A percentile compares a stretch with the other conserved stretches of the same genome.
These are phyloP conservation scores for Lecanicillium sp. DNA, from an alignment of 2,329 filamentous ascomycete genomes.

Conservation along the genomic window DNA sequence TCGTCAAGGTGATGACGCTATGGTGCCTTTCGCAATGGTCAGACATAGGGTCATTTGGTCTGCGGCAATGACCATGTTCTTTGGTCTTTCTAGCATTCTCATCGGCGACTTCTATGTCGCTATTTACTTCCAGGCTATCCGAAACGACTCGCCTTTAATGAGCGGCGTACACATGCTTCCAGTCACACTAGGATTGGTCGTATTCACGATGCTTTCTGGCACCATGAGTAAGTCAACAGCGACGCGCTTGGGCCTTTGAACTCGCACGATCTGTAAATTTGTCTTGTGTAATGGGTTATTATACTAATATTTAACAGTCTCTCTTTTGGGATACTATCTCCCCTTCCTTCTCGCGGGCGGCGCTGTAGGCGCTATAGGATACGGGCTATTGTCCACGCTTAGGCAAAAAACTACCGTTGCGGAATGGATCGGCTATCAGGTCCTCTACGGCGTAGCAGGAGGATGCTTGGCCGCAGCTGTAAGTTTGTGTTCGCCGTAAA, in stretches of 20 bases:
- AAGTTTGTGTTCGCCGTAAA: neutral
- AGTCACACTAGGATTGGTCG: slow-evolving; percentile 17
- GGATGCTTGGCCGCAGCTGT: slow-evolving; percentile 6
- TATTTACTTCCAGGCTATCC: neutral
- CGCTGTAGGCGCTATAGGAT: slow-evolving; percentile 7
- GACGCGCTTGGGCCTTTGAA: too few relatives aligned
- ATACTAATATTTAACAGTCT: slow-evolving; percentile 8
- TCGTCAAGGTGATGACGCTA: slow-evolving; percentile 15
- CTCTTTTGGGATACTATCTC: slow-evolving; percentile 11
- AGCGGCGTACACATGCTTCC: slow-evolving; percentile 26
- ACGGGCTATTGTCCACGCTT: slow-evolving; percentile 12
- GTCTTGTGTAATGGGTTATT: too few relatives aligned
- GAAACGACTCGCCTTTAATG: slow-evolving; percentile 17
- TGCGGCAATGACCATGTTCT: neutral
- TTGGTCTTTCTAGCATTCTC: neutral
- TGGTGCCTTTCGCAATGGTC: slow-evolving; percentile 16
- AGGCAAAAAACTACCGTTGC: slow-evolving; percentile 7
- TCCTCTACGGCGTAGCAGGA: slow-evolving; percentile 11
- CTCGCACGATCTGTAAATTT: too few relatives aligned
- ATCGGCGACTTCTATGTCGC: neutral
- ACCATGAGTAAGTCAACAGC: slow-evolving; percentile 16
- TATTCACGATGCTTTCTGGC: slow-evolving; percentile 14
- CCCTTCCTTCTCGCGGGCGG: slow-evolving; percentile 11
- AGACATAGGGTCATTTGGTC: slow-evolving; percentile 10
- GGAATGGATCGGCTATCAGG: slow-evolving; percentile 12